Evolutionary conservation across 176 grass and related monocot genomes (phyloP).

Genomic region (Carex pumila): DNA sequence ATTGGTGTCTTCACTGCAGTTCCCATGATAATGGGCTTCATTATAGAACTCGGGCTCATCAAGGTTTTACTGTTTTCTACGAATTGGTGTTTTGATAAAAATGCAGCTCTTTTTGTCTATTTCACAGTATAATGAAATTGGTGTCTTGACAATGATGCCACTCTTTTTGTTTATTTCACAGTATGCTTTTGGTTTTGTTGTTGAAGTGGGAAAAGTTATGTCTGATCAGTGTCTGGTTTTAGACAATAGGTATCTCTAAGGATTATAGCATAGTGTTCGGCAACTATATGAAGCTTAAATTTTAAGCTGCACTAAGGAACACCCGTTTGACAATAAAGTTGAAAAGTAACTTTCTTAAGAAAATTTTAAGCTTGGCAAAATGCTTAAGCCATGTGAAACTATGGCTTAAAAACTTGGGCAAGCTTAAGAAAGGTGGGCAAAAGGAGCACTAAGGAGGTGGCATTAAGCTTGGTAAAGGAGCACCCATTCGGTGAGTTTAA

Average conservation of each 20-base stretch:
- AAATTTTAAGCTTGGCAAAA: no score
- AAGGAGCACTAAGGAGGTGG: no score
- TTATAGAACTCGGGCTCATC: constrained; percentile 71
- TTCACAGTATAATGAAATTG: not conserved
- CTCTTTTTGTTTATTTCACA: constrained; percentile 8
- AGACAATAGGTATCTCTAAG: not conserved
- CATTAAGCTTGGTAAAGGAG: no score
- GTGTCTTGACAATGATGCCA: not conserved
- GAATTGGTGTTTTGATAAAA: not conserved
- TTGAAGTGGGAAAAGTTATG: not conserved
- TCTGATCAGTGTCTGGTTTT: not conserved
- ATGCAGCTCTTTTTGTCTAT: not conserved
- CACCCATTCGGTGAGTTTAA: no score
- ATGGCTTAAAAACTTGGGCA: no score
- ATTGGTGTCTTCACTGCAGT: constrained; percentile 97
- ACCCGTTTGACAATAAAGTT: no score
- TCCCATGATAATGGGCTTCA: constrained; percentile 95
- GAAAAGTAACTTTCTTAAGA: no score
- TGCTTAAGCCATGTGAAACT: no score
- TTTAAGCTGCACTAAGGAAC: no score
- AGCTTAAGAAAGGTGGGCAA: no score
- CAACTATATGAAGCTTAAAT: no score
- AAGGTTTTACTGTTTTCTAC: constrained; percentile 37
- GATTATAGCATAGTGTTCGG: not conserved
- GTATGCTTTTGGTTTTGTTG: not conserved